Evolutionary conservation across 176 grass and related monocot genomes (phyloP).

Genomic region (Rhynchospora pubera): DNA sequence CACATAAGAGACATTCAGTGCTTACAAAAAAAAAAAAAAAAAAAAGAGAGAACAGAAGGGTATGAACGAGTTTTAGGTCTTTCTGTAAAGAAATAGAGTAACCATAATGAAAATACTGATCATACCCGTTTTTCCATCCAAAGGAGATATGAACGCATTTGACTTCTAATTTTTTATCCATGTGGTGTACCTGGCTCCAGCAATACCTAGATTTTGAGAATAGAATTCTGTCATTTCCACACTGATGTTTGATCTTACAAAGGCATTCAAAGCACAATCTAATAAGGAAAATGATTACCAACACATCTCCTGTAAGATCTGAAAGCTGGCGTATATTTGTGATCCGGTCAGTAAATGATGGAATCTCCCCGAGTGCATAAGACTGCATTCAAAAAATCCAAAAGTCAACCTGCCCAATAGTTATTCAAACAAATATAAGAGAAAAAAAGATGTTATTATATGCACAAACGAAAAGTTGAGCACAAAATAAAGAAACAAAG

Average conservation of each 20-base stretch:
- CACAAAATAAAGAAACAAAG: no score
- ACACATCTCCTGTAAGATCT: slow-evolving; percentile 84
- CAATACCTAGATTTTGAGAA: slow-evolving; percentile 50
- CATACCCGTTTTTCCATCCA: slow-evolving; percentile 98
- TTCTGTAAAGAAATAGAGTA: background rate
- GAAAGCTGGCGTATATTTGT: slow-evolving; percentile 87
- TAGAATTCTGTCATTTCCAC: background rate
- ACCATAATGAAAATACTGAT: slow-evolving; percentile 10
- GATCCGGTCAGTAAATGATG: slow-evolving; percentile 80
- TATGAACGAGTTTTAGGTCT: background rate
- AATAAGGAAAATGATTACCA: slow-evolving; percentile 35
- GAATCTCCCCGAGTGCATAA: slow-evolving; percentile 93
- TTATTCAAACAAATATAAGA: no score
- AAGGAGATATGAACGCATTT: slow-evolving; percentile 96
- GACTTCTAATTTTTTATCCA: slow-evolving; percentile 85
- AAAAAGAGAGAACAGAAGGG: no score
- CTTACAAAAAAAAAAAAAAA: no score
- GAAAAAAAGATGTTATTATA: no score
- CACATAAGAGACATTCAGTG: no score
- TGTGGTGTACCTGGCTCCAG: slow-evolving; percentile 97
- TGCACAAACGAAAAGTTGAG: no score
- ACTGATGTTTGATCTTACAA: background rate
- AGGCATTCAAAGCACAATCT: background rate
- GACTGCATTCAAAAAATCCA: slow-evolving; percentile 40
- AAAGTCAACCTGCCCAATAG: background rate